Evolutionary conservation across 176 grass and related monocot species (phyloP), one percentile per base, ranked within the genome.

Genomic region (Rhipidocladum racemiflorum): DNA sequence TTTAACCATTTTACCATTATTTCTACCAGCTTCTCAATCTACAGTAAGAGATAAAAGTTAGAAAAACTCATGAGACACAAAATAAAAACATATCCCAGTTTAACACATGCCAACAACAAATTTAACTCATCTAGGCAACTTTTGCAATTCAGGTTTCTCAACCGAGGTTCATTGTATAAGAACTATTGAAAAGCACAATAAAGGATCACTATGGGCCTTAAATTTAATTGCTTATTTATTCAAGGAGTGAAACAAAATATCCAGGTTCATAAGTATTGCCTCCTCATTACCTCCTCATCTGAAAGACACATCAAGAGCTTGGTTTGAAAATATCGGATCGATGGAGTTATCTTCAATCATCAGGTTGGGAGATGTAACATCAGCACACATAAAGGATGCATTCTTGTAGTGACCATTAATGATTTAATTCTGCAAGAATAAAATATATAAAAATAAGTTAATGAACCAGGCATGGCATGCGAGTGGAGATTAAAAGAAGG

Each of bases 301-400:
- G 96, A 93, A 77, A 99, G 92, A 90, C 95, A 99, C 92, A 99
- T 99, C 43, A 99, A n/a, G n/a, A n/a, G n/a, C n/a, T n/a, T n/a
- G 77, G 78, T 99, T 99, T 68, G 96, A 99, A 85, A 99, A 99
- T 82, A 99, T 93, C 69, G 95, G 68, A 85, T 99, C 96, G 4
- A 93, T 61, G 25, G 96, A 99, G 77, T 87, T 88, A 72, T 67
- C 89, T 81, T 91, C 73, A 77, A 99, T 90, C 43, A 9, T 55
- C 75, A 99, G 65, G 50, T 91, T 80, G 3, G 87, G 82, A 80
- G 92, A 93, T 78, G 96, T 95, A 73, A 99, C 92, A 86, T 99
- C 96, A 83, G 92, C 92, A 90, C 96, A 99, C 43, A 95, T 84
- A 87, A 99, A 99, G 76, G 86, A 90, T 65, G 72, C 49, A 56